Base-by-base conservation (phyloP, 208 protist species). In the Acanthamoeba castellanii region DNA sequence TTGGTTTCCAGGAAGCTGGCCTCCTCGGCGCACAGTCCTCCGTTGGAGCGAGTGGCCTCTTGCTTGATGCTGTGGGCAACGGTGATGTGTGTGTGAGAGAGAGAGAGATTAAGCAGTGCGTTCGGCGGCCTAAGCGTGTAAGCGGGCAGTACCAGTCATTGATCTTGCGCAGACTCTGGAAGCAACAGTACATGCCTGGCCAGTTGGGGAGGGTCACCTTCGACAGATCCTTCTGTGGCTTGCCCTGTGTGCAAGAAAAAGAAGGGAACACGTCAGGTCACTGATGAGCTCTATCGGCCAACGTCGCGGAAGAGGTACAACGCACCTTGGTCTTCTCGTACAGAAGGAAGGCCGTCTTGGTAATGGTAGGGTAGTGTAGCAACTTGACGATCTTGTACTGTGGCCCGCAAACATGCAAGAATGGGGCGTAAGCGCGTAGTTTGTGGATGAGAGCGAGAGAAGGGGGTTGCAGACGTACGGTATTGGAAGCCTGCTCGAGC, bases 81-180 rank as follows among this genome's bases (percentile, higher is more conserved):
- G 37, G 37, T 37, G 37, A 37, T 37, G 3, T 2, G 37, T 8
- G 68, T 37, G 3, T 2, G 37, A 78, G 68, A 45, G 25, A 81
- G 22, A 81, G 42, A 20, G 37, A 18, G 27, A 45, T 13, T n/a
- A 78, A 30, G 30, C 11, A 37, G 0, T 37, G 27, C 27, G 20
- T 78, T 18, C 68, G 30, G 27, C 25, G 27, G 16, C 11, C 18
- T 42, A 11, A 14, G 42, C 11, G 13, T 66, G 59, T 18, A 66
- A 18, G 25, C 14, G 13, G 59, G 22, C 14, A 18, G 13, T 66
- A 81, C 72, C 27, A 13, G 37, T 74, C 64, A 34, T 68, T 74
- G 61, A 92, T 92, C 25, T 92, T 92, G 59, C 85, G 85, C 42
- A 92, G 85, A 27, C 59, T 74, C 32, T 92, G 64, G 61, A 92